A percentile compares a stretch with the other conserved stretches of the same genome.
Evolutionary conservation across 1,284 basidiomycete genomes (phyloP).

Genomic region (Trametes sp.): DNA sequence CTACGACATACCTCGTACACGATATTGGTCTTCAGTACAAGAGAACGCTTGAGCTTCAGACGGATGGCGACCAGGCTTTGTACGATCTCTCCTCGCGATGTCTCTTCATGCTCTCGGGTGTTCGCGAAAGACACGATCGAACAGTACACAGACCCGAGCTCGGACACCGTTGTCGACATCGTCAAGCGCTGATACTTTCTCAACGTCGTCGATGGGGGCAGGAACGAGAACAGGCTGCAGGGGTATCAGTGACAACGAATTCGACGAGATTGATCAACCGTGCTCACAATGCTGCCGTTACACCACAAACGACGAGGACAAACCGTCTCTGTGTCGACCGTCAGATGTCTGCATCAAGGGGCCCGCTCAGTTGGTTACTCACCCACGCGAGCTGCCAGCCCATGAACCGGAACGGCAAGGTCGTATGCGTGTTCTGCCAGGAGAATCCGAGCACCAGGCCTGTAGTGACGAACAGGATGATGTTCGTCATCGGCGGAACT

Average conservation of each 20-base stretch:
- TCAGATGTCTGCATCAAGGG: not conserved
- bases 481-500: constrained; percentile 72
- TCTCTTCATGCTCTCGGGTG: constrained; percentile 48
- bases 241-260: not conserved
- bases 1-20: constrained; percentile 63
- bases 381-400: constrained; percentile 75
- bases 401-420: constrained; percentile 58
- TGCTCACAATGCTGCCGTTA: constrained; percentile 71
- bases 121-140: constrained; percentile 71
- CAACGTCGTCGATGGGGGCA: constrained; percentile 76
- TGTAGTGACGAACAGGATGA: constrained; percentile 79
- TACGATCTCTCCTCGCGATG: constrained; percentile 59
- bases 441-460: constrained; percentile 78
- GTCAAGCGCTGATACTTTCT: constrained; percentile 70
- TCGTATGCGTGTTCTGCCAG: constrained; percentile 65
- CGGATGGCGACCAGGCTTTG: constrained; percentile 68
- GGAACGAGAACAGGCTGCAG: constrained; percentile 66
- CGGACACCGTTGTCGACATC: constrained; percentile 66
- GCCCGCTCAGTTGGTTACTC: constrained; percentile 25
- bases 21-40: constrained; percentile 62
- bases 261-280: constrained; percentile 8
- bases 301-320: constrained; percentile 66
- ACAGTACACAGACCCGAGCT: constrained; percentile 73
- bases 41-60: constrained; percentile 66
- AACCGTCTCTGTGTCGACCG: constrained; percentile 58